A percentile compares a stretch with the other conserved stretches of the same genome.
Evolutionary conservation across 1,139 yeast genomes (phyloP).

Genomic region (Pneumocystis carinii): DNA sequence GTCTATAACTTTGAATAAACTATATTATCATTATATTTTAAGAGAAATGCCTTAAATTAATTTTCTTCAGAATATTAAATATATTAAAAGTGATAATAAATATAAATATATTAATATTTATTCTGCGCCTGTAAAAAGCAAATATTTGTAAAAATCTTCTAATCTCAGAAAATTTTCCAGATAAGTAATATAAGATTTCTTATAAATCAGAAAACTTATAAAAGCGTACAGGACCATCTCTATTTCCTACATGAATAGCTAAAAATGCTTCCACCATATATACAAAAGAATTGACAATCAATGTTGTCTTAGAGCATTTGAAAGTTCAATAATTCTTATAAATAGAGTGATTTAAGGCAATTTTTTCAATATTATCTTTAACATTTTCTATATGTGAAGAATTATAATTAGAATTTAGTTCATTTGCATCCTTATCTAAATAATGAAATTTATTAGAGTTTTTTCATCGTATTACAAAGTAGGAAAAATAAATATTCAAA

Average conservation of each 20-base stretch:
- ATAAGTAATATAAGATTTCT: neutral
- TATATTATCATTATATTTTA: conserved; percentile 56
- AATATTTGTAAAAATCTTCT: conserved; percentile 94
- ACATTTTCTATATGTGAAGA: neutral
- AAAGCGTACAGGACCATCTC: conserved; percentile 45
- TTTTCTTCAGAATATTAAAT: conserved; percentile 68
- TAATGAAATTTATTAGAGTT: neutral
- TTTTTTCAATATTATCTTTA: neutral
- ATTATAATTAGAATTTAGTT: neutral
- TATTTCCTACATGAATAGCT: conserved; percentile 87
- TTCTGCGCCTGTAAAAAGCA: conserved; percentile 89
- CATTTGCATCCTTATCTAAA: neutral
- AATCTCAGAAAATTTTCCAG: conserved; percentile 52
- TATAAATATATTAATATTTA: conserved; percentile 19
- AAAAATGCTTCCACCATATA: conserved; percentile 86
- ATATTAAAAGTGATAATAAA: neutral
- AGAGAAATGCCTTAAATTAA: conserved; percentile 63
- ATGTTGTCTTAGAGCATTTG: conserved; percentile 51
- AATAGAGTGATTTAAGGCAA: neutral
- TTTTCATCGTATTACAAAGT: neutral
- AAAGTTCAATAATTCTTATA: conserved; percentile 53
- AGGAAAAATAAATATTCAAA: too few relatives aligned
- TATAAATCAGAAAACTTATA: neutral
- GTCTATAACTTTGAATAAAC: conserved; percentile 80
- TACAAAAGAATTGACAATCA: conserved; percentile 70